Evolutionary conservation across 177 flowering plant species (phyloP), one percentile per base, ranked within the genome.

Genomic region (Vitis hybrid): DNA sequence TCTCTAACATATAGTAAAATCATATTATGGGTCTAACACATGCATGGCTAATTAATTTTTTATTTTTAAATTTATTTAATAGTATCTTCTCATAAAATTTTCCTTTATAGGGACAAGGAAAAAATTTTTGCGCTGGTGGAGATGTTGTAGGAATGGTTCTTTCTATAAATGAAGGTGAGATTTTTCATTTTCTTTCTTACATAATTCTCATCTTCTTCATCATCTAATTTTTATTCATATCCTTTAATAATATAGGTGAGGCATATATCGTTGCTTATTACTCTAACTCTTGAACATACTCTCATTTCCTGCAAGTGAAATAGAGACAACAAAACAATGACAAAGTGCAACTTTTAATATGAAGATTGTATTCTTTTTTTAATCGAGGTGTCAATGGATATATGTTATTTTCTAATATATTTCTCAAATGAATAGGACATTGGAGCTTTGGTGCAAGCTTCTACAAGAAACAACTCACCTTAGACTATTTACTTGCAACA

Each of bases 71-170:
- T 4, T 35, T 35, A 35, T 35, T 35, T 35, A 35, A 35, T 35
- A 6, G 7, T 6, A 35, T 35, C 1, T 35, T 35, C 7, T 35
- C 7, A 35, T 35, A 4, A 35, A 35, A 35, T 35, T 35, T 35
- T 6, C 41, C 7, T 35, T 6, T 6, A 35, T 35, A 57, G 74
- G 74, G 69, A 27, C 58, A 71, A 6, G 77, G 73, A 54, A 69
- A 63, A 58, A 73, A 65, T 52, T 74, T 74, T 69, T 74, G 73
- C 68, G 77, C 69, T 30, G 77, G 77, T 46, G 77, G 77, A n/a
- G 77, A 74, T 74, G 69, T 74, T 48, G 10, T 18, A 3, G 46
- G 60, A 54, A 17, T 63, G 7, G 49, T 54, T 41, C n/a, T 9
- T 20, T 2, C 32, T 20, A n/a, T 21, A 4, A 11, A 12, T 20